A percentile compares a stretch with the other conserved stretches of the same genome.
Conservation (phyloP, 371 early-diverging fungal species). For the Zychaea mexicana region DNA sequence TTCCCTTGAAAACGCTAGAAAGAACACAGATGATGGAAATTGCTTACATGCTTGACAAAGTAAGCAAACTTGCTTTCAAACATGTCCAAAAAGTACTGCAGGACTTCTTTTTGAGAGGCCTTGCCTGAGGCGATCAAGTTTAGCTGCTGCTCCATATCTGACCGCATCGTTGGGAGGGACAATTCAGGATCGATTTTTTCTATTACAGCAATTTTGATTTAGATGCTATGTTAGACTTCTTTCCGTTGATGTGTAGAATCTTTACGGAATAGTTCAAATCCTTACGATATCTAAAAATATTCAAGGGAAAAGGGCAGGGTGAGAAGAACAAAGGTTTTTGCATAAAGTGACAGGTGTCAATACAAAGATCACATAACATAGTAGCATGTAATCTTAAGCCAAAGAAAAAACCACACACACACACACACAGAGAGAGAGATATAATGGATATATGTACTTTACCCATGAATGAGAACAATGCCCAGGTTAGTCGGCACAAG, state of each 20-base stretch:
- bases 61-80: conserved; percentile 52
- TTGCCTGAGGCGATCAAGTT: conserved; percentile 51
- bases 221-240: too few relatives aligned
- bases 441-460: conserved; percentile 9
- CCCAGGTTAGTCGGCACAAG: conserved; percentile 55
- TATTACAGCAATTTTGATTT: conserved; percentile 9
- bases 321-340: too few relatives aligned
- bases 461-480: conserved; percentile 59
- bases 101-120: conserved; percentile 39
- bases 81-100: conserved; percentile 45
- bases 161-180: conserved; percentile 55
- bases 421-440: too few relatives aligned
- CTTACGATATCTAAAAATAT: conserved; percentile 35
- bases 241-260: too few relatives aligned
- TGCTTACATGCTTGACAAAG: conserved; percentile 43
- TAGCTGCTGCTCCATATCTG: conserved; percentile 55
- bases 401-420: neutral
- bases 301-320: too few relatives aligned
- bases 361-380: too few relatives aligned
- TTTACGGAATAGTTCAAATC: too few relatives aligned
- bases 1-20: too few relatives aligned
- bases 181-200: conserved; percentile 60
- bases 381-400: too few relatives aligned
- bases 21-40: too few relatives aligned
- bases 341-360: too few relatives aligned